Evolutionary conservation across 345 rosid species (phyloP).

Genomic region (Euphorbia lathyris): DNA sequence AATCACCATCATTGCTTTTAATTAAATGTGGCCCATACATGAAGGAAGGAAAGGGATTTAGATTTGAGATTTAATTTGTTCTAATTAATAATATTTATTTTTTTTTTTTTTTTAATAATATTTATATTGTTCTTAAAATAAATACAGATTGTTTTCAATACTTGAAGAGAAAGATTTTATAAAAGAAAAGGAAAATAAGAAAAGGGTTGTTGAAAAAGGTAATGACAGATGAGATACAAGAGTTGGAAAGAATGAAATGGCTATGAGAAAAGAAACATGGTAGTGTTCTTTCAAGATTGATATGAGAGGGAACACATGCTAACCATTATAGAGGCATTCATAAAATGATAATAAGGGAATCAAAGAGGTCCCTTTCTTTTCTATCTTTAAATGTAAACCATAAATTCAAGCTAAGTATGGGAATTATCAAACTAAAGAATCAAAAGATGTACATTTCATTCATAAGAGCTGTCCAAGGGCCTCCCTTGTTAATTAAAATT

Average conservation of each 20-base stretch:
- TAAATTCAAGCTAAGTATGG: conserved; percentile 42
- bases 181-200: background rate
- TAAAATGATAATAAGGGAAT: conserved; percentile 30
- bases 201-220: conserved; percentile 8
- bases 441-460: background rate
- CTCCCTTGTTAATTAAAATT: conserved; percentile 19
- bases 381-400: conserved; percentile 55
- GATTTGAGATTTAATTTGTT: background rate
- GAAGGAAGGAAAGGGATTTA: background rate
- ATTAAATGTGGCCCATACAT: conserved; percentile 7
- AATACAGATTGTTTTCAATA: no score
- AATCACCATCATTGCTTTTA: conserved; percentile 6
- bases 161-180: no score
- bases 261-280: conserved; percentile 3
- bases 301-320: conserved; percentile 29
- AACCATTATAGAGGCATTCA: conserved; percentile 34
- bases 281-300: conserved; percentile 11
- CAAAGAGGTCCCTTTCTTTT: conserved; percentile 36
- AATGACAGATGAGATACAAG: conserved; percentile 32
- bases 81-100: no score
- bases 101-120: no score
- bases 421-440: background rate
- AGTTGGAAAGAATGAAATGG: conserved; percentile 30
- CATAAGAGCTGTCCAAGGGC: conserved; percentile 35
- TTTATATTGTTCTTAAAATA: no score